Evolutionary conservation across 139 green algal species (phyloP), one percentile per base, ranked within the genome.

Genomic region (Micractinium conductrix): DNA sequence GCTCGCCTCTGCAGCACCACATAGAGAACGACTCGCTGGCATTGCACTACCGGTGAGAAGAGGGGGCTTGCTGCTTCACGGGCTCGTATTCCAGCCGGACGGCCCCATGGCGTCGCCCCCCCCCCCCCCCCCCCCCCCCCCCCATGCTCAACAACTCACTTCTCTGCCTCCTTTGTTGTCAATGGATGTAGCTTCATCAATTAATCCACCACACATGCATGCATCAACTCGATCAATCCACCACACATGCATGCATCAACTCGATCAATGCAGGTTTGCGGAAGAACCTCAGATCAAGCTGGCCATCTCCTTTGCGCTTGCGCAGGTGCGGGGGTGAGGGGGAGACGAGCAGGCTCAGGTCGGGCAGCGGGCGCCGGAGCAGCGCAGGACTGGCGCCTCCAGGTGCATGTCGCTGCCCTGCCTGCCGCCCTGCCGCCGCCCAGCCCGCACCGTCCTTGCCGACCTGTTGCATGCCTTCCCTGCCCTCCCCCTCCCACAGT

Each of bases 271-370:
- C 78, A 85, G 85, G 48, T 88, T 86, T 73, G 83, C 85, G 0
- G 81, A 78, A 4, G 90, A 94, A 65, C 87, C 88, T 45, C 78
- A 89, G 37, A 87, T 95, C 48, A 91, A 92, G 80, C 76, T 93
- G 76, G 89, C 89, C 40, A 86, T 94, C 42, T 85, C 65, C 26
- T 86, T 90, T 85, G 91, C 91, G 5, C 78, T 94, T 40, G 84
- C 87, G 37, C 86, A 91, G n/a, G n/a, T n/a, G n/a, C n/a, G n/a
- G n/a, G n/a, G n/a, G n/a, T n/a, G n/a, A n/a, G n/a, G n/a, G n/a
- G n/a, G n/a, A n/a, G 67, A 94, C 89, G 74, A 95, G 89, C 45
- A 97, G 96, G 89, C 90, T 97, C 62, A 92, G 70, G 70, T 76
- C 40, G 26, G 24, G 24, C 6, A n/a, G n/a, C n/a, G n/a, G n/a